Evolutionary conservation across 2,329 filamentous ascomycete species (phyloP).

Genomic region (Fusarium subglutinans): DNA sequence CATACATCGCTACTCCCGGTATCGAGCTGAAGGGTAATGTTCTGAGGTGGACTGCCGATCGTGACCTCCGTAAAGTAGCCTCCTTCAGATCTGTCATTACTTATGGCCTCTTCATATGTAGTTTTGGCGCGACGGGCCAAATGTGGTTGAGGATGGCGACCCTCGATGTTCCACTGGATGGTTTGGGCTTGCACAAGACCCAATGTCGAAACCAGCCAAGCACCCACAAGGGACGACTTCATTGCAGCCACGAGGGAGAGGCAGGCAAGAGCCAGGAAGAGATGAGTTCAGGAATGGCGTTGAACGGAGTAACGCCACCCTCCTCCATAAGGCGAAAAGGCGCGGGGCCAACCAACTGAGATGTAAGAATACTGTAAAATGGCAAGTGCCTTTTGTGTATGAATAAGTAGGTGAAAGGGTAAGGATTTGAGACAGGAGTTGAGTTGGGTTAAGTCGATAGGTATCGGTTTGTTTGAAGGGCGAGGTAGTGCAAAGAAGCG

Average conservation of each 20-base stretch:
- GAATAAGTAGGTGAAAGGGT: not conserved
- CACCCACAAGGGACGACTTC: constrained; percentile 35
- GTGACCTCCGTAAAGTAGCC: constrained; percentile 66
- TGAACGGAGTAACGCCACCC: constrained; percentile 33
- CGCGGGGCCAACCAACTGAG: constrained; percentile 19
- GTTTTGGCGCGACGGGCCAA: constrained; percentile 51
- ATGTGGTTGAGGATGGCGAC: constrained; percentile 43
- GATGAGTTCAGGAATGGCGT: constrained; percentile 33
- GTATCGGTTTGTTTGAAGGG: not conserved
- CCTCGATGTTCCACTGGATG: constrained; percentile 60
- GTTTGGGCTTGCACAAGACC: constrained; percentile 44
- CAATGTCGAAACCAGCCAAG: constrained; percentile 38
- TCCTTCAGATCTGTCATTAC: constrained; percentile 56
- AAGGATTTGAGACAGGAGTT: not conserved
- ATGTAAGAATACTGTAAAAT: not conserved
- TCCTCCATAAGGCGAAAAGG: constrained; percentile 36
- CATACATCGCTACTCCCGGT: constrained; percentile 74
- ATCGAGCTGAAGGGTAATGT: constrained; percentile 67
- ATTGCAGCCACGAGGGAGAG: constrained; percentile 30
- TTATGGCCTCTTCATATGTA: constrained; percentile 55
- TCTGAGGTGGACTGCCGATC: constrained; percentile 67
- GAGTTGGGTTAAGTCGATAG: not conserved
- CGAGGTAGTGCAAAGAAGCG: constrained; percentile 12
- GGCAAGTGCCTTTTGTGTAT: not conserved
- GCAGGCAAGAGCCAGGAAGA: not conserved